phyloP scores from a whole-genome alignment of 345 rosid species.

The Syzygium grande region DNA sequence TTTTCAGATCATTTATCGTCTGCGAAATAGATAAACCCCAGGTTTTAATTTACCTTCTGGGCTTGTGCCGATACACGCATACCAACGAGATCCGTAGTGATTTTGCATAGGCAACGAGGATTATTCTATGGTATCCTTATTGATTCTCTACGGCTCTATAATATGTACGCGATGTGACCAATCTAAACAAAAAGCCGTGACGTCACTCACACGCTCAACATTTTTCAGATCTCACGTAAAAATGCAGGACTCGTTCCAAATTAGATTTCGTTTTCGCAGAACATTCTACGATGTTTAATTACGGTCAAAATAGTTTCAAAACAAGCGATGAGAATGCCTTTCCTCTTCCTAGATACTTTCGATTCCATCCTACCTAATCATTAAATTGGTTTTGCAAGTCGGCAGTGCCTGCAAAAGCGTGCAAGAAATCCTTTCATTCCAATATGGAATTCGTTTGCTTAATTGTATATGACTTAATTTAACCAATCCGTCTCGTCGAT shows the following conservation, averaged over 20 bases:
- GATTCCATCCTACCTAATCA: background rate
- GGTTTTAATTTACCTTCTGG: background rate
- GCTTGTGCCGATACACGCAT: background rate
- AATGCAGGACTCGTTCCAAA: background rate
- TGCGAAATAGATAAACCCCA: no score
- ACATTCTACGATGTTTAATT: background rate
- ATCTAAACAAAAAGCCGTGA: no score
- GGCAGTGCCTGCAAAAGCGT: background rate
- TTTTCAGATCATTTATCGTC: no score
- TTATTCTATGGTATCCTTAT: background rate
- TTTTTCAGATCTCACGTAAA: background rate
- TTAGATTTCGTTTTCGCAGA: background rate
- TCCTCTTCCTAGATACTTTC: background rate
- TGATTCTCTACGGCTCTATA: accelerated
- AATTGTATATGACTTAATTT: background rate
- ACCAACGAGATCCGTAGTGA: background rate
- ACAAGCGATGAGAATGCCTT: background rate
- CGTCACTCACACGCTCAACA: no score
- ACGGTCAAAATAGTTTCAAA: background rate
- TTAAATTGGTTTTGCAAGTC: background rate
- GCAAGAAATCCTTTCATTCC: background rate
- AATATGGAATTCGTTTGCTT: background rate
- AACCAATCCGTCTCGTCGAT: background rate
- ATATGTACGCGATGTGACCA: no score
- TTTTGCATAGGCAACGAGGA: background rate